These are phyloP conservation scores for Betula pendula DNA, from an alignment of 306 rosid genomes.

Conservation along the genomic window DNA sequence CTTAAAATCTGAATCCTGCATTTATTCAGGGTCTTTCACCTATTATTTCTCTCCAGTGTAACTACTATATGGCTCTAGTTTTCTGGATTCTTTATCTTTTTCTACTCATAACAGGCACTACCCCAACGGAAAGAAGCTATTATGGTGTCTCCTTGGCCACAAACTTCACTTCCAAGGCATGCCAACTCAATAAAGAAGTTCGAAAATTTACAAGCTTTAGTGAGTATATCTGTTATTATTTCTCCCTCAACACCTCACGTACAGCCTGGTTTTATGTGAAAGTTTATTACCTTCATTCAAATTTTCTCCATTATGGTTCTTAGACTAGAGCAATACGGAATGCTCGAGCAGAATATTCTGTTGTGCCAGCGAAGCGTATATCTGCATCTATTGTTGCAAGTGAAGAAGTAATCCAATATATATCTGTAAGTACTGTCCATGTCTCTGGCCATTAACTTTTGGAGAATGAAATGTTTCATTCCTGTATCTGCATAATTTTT, in stretches of 20 bases:
- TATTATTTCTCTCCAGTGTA: not conserved
- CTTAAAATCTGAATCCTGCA: not conserved
- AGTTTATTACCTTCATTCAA: not conserved
- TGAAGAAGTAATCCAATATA: slow-evolving; percentile 71
- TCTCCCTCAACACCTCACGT: slow-evolving; percentile 16
- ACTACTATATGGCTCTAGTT: not conserved
- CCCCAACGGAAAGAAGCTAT: slow-evolving; percentile 80
- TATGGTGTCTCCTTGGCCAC: slow-evolving; percentile 84
- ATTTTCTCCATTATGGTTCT: slow-evolving; percentile 15
- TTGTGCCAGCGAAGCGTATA: slow-evolving; percentile 89
- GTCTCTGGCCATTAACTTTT: slow-evolving; percentile 12
- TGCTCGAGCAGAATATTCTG: slow-evolving; percentile 96
- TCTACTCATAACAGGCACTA: slow-evolving; percentile 62
- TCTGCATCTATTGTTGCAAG: slow-evolving; percentile 86
- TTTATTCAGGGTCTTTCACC: not conserved
- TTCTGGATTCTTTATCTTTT: slow-evolving; percentile 8
- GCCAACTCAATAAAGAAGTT: slow-evolving; percentile 68
- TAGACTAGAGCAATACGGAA: slow-evolving; percentile 86
- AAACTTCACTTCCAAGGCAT: slow-evolving; percentile 68
- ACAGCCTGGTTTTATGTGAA: slow-evolving; percentile 6
- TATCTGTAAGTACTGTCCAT: slow-evolving; percentile 57
- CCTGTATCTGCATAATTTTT: not conserved
- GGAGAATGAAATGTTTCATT: slow-evolving; percentile 1
- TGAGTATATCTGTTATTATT: slow-evolving; percentile 37
- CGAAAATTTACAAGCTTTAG: slow-evolving; percentile 87